Evolutionary conservation across 352 stramenopile species (phyloP).

Genomic region (Saprolegnia diclina): DNA sequence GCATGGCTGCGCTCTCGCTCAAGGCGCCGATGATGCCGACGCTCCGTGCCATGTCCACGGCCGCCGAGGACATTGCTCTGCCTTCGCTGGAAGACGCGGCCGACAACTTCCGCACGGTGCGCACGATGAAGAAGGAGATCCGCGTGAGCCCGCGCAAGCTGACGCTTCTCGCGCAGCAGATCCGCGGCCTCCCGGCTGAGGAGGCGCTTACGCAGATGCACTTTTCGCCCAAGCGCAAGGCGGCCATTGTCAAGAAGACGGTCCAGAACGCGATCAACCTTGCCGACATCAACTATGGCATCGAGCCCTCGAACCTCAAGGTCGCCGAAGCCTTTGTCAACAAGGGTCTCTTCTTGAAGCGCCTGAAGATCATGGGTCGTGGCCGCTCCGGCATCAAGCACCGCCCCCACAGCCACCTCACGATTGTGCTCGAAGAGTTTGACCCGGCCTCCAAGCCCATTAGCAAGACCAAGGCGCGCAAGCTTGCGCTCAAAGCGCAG

Average conservation of each 20-base stretch:
- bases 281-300: slow-evolving; percentile 84
- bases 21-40: background rate
- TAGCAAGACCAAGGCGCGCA: slow-evolving; percentile 72
- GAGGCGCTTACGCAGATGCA: slow-evolving; percentile 82
- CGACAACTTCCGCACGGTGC: slow-evolving; percentile 47
- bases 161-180: slow-evolving; percentile 75
- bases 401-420: slow-evolving; percentile 74
- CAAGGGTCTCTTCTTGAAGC: slow-evolving; percentile 79
- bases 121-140: slow-evolving; percentile 79
- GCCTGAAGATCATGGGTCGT: slow-evolving; percentile 78
- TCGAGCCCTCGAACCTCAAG: slow-evolving; percentile 79
- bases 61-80: slow-evolving; percentile 23
- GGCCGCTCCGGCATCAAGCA: slow-evolving; percentile 79
- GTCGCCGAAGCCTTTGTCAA: slow-evolving; percentile 82
- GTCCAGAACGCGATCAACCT: slow-evolving; percentile 85
- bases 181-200: slow-evolving; percentile 62
- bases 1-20: slow-evolving; percentile 19
- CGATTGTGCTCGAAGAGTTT: slow-evolving; percentile 69
- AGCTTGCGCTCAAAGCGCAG: slow-evolving; percentile 36
- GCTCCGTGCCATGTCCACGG: slow-evolving; percentile 17
- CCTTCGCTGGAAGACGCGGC: slow-evolving; percentile 31
- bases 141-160: slow-evolving; percentile 76
- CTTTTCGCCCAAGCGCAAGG: slow-evolving; percentile 81
- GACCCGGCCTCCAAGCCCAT: slow-evolving; percentile 70
- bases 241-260: slow-evolving; percentile 77